Percentiles rank a stretch among this genome's conserved stretches.
phyloP scores from a whole-genome alignment of 1,284 basidiomycete species.

The Rhodotorula sp. region DNA sequence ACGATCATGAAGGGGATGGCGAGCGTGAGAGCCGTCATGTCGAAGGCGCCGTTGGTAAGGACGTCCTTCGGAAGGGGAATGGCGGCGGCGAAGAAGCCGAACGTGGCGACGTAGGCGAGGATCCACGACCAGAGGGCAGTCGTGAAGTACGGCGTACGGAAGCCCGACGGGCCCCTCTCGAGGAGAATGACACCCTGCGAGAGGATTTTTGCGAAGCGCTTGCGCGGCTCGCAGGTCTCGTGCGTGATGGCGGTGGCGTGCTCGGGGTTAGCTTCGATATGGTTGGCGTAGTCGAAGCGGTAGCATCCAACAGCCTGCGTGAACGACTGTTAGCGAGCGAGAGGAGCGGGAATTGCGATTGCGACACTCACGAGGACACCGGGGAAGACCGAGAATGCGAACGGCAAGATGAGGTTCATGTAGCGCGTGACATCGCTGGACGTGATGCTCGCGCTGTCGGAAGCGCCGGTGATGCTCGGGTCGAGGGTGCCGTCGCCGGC shows the following conservation, averaged over 20 bases:
- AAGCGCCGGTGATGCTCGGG: not conserved
- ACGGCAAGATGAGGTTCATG: conserved; percentile 2
- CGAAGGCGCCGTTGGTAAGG: not conserved
- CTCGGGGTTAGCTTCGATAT: conserved; percentile 13
- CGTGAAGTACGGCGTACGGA: conserved; percentile 29
- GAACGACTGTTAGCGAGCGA: not conserved
- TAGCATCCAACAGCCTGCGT: conserved; percentile 25
- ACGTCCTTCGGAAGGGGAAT: conserved; percentile 9
- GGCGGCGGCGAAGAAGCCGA: conserved; percentile 7
- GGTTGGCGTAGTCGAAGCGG: conserved; percentile 35
- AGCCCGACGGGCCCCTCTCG: not conserved
- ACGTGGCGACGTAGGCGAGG: conserved; percentile 9
- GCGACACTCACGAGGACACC: conserved; percentile 21
- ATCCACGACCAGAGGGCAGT: conserved; percentile 29
- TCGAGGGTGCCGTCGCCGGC: conserved; percentile 1
- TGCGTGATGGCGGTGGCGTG: not conserved
- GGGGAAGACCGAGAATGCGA: conserved; percentile 7
- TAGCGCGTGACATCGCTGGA: conserved; percentile 15
- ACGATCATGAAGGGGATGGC: conserved; percentile 23
- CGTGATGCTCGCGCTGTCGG: not conserved
- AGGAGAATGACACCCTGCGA: conserved; percentile 25
- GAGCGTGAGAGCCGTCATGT: conserved; percentile 13
- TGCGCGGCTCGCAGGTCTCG: conserved; percentile 15
- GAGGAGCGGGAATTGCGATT: not conserved
- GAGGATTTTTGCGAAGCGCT: not conserved